These are phyloP conservation scores for Chaetoceros tenuissimus DNA, from an alignment of 108 stramenopile genomes.

Conservation along the genomic window DNA sequence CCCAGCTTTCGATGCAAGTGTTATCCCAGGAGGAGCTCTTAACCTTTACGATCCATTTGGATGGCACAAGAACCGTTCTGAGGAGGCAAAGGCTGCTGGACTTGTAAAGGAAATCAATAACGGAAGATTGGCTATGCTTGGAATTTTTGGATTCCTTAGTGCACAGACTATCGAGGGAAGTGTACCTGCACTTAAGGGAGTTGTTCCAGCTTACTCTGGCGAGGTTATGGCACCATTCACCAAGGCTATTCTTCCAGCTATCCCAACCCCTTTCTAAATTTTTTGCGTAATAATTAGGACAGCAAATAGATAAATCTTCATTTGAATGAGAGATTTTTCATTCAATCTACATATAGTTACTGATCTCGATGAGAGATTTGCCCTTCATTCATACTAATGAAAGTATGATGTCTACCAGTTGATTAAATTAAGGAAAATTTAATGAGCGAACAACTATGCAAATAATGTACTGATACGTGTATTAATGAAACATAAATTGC, in stretches of 20 bases:
- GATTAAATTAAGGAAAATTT: no score
- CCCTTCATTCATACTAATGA: no score
- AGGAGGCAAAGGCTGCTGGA: slow-evolving; percentile 22
- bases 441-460: no score
- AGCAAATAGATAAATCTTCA: not conserved
- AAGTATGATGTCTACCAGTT: no score
- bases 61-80: slow-evolving; percentile 14
- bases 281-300: not conserved
- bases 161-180: slow-evolving; percentile 16
- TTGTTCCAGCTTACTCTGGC: slow-evolving; percentile 23
- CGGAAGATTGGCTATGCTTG: slow-evolving; percentile 39
- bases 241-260: slow-evolving; percentile 8
- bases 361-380: no score
- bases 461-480: no score
- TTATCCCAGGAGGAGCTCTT: slow-evolving; percentile 34
- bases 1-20: slow-evolving; percentile 29
- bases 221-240: slow-evolving; percentile 35
- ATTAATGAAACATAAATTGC: no score
- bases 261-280: not conserved
- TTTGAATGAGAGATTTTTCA: not conserved
- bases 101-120: slow-evolving; percentile 46
- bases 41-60: slow-evolving; percentile 45
- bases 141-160: slow-evolving; percentile 29
- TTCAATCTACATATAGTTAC: not conserved
- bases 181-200: slow-evolving; percentile 25